Evolutionary conservation across 2,329 filamentous ascomycete genomes (phyloP).

Genomic region (Scedosporium dehoogii): DNA sequence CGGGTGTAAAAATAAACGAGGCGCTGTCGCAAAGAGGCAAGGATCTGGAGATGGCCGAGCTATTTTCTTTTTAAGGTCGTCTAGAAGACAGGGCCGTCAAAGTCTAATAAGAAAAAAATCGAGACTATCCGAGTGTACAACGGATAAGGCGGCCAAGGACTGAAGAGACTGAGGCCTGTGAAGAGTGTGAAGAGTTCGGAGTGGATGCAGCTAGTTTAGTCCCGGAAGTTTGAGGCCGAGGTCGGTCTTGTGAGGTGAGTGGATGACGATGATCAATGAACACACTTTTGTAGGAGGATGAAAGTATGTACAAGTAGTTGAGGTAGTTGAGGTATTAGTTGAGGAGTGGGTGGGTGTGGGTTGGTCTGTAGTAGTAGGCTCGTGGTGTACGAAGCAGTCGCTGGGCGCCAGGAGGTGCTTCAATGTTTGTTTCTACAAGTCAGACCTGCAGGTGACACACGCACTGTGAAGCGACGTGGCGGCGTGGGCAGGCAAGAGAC

Average conservation of each 20-base stretch:
- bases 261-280: background rate
- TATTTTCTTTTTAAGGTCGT: background rate
- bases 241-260: background rate
- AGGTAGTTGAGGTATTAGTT: background rate
- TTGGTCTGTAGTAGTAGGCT: background rate
- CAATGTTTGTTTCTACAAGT: background rate
- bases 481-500: background rate
- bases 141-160: background rate
- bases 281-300: too few relatives aligned
- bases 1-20: background rate
- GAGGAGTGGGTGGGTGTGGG: background rate
- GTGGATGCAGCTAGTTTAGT: slow-evolving; percentile 1
- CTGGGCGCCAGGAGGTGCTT: background rate
- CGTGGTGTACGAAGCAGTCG: background rate
- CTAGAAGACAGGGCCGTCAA: background rate
- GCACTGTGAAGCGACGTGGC: background rate
- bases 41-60: background rate
- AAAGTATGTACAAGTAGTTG: too few relatives aligned
- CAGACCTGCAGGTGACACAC: background rate
- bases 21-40: background rate
- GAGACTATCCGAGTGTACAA: background rate
- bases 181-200: background rate
- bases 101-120: background rate
- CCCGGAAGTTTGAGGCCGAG: background rate
- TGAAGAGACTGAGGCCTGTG: background rate